Evolutionary conservation across 2,329 filamentous ascomycete species (phyloP), one percentile per base, ranked within the genome.

Genomic region (Truncatella angustata): DNA sequence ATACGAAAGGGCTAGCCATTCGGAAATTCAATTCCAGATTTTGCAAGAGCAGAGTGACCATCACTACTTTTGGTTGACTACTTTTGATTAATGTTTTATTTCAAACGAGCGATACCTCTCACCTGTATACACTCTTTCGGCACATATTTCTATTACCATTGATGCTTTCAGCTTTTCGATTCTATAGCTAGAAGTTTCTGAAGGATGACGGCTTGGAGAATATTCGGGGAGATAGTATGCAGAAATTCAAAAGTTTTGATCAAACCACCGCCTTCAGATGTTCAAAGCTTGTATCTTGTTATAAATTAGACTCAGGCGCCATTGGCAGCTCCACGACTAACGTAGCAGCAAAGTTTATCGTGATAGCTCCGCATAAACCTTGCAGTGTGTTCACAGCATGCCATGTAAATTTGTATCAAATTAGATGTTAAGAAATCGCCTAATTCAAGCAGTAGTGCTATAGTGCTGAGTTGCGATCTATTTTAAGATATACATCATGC

Each of bases 121-220:
- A 49, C 45, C 45, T 26, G 34, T 36, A 49, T 49, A 49, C 45
- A 49, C 18, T 49, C 45, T 20, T 34, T 49, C 23, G 45, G 40
- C 40, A 44, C 40, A 28, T 44, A 44, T n/a, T 24, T 44, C 10
- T 5, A 44, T 23, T n/a, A 11, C 21, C 23, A 28, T 23, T 23
- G 23, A 5, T n/a, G 4, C 9, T 23, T 23, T 21, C 39, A 10
- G 21, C 21, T 2, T 14, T 5, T 24, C 37, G 7, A 3, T 40
- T 40, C 37, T 44, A 44, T 24, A 21, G 20, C 9, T 28, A 9
- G 1, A 26, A 11, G 16, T 28, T 14, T 9, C 37, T 49, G 23
- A 21, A n/a, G 21, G 44, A 16, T 20, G 44, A 28, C 28, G 30
- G 44, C 16, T 47, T 47, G 44, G 44, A 34, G 44, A 47, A 34